Base-by-base conservation (phyloP, 2,329 filamentous ascomycete species). In the Botrytis elliptica region DNA sequence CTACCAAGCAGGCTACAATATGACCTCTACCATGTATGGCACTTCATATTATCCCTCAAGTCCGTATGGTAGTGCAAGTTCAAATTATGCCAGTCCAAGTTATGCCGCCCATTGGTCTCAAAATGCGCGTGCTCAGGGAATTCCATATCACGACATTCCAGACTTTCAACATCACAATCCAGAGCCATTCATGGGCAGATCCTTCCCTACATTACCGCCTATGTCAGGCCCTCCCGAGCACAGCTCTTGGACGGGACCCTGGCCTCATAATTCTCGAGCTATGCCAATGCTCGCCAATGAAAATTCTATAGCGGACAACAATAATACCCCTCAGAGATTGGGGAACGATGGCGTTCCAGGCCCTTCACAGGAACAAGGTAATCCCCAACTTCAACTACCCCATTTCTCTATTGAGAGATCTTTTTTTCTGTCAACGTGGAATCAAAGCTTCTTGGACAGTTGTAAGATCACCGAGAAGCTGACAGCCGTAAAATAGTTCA, bases 91-190 rank as follows among this genome's bases (percentile, higher is more conserved):
- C n/a, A n/a, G 33, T 57, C 10, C 36, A 55, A 10, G 36, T 22
- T 57, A 68, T 68, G 25, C 33, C 65, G 16, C 65, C 52, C 65
- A 55, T 7, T 68, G 65, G 65, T 68, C 65, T 40, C 65, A 68
- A 14, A 42, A 25, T 20, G 1, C 40, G 9, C 38, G 25, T 33
- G 38, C 22, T 62, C 55, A 33, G 29, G 12, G 25, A n/a, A 67
- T 29, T 46, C 8, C 63, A 49, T 62, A 52, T 57, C 33, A 57
- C 7, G 25, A 57, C 40, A 25, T 69, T 40, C 33, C 42, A 29
- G 71, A 69, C 12, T 42, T 42, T 12, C 63, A 62, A 57, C 33
- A 49, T 71, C 60, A 44, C 22, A 55, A 44, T 59, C 22, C 38
- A 63, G 69, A 71, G 44, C 22, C 22, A 18, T 6, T 40, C 25